Conservation (phyloP, 2,329 filamentous ascomycete species). For the Phyllosticta citribraziliensis region DNA sequence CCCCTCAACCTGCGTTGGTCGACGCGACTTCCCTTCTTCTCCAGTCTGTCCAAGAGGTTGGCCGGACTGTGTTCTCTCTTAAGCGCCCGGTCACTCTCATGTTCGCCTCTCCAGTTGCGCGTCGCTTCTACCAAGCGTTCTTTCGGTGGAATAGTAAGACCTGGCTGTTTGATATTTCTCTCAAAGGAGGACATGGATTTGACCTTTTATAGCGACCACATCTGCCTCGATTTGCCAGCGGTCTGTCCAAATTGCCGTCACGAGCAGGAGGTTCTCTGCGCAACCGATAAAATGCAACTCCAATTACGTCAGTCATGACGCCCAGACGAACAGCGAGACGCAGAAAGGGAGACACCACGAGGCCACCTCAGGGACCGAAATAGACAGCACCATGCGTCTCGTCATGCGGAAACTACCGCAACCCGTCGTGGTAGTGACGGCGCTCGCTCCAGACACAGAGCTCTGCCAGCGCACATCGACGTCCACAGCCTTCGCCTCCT, state of each 20-base stretch:
- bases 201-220: not conserved
- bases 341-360: not conserved
- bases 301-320: not conserved
- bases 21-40: not conserved
- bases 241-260: not conserved
- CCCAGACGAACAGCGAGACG: not conserved
- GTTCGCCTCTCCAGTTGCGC: constrained; percentile 12
- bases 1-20: not conserved
- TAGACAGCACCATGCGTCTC: not conserved
- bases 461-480: constrained; percentile 12
- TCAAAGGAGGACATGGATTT: not conserved
- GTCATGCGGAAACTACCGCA: constrained; percentile 21
- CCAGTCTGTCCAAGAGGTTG: not conserved
- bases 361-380: not conserved
- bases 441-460: constrained; percentile 13
- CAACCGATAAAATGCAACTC: not conserved
- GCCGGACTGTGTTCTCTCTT: not conserved
- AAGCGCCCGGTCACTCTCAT: not conserved
- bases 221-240: not conserved
- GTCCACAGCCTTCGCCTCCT: not conserved
- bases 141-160: constrained; percentile 30
- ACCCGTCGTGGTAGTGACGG: constrained; percentile 47
- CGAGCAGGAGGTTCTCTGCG: not conserved
- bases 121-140: constrained; percentile 35
- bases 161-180: not conserved